phyloP scores from a whole-genome alignment of 768 basidiomycete species.

The Rhodotorula babjevae region DNA sequence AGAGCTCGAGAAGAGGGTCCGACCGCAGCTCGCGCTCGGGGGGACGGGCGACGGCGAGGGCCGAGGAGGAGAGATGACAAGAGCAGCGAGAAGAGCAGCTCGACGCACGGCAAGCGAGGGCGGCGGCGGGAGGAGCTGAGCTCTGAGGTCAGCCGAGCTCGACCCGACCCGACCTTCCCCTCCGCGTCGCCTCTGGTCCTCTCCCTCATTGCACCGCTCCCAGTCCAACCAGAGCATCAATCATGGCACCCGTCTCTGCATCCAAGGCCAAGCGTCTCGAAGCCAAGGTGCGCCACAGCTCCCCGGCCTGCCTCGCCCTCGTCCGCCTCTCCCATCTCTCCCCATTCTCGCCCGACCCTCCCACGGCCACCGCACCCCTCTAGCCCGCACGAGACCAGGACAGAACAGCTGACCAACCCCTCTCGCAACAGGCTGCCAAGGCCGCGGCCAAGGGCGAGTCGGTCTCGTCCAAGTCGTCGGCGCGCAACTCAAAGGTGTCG shows the following conservation, averaged over 20 bases:
- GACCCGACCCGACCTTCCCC: too few relatives aligned
- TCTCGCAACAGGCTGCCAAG: conserved; percentile 55
- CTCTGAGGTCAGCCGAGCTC: too few relatives aligned
- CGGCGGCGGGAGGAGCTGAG: background rate
- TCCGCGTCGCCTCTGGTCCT: too few relatives aligned
- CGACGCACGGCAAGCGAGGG: too few relatives aligned
- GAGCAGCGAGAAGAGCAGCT: background rate
- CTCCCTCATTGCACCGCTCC: background rate
- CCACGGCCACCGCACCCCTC: background rate
- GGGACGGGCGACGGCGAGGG: too few relatives aligned
- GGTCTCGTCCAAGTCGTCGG: conserved; percentile 53
- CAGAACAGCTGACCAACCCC: background rate
- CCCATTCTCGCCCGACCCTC: background rate
- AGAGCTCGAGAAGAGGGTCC: too few relatives aligned
- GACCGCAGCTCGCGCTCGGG: too few relatives aligned
- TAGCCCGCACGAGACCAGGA: background rate
- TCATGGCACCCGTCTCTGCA: conserved; percentile 41
- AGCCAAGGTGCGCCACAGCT: conserved; percentile 60
- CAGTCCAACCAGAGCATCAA: background rate
- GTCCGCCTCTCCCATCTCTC: background rate
- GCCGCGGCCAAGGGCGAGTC: conserved; percentile 49
- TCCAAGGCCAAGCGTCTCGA: conserved; percentile 79
- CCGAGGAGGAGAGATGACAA: background rate
- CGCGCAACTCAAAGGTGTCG: conserved; percentile 56
- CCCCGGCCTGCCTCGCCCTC: background rate